phyloP scores from a whole-genome alignment of 164 flowering plant species.

The Pachysandra terminalis region DNA sequence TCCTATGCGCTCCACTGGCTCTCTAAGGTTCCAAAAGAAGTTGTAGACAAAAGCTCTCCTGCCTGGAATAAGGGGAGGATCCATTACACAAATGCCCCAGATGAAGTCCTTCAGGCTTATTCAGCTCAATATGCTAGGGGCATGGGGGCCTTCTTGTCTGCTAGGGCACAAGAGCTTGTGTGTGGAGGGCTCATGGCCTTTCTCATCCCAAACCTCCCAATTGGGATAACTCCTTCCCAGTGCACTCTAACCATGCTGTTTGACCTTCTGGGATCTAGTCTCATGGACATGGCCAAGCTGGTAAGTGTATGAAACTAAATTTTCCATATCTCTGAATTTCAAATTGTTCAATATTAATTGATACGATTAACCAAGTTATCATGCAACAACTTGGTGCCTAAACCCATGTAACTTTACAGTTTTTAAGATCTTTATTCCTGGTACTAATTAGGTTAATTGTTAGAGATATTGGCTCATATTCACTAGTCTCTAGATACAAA shows the following conservation, averaged over 20 bases:
- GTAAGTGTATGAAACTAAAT: not conserved
- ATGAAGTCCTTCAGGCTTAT: conserved; percentile 26
- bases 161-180: conserved; percentile 29
- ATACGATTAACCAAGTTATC: no score
- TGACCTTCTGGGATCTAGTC: conserved; percentile 10
- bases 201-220: not conserved
- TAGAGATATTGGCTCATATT: no score
- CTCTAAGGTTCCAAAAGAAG: not conserved
- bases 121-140: conserved; percentile 18
- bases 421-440: no score
- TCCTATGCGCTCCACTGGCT: conserved; percentile 24
- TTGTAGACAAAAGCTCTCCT: conserved; percentile 12
- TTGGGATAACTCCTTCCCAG: not conserved
- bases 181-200: conserved; percentile 28
- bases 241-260: not conserved
- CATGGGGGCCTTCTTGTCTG: conserved; percentile 16
- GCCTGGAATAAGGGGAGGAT: conserved; percentile 34
- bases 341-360: no score
- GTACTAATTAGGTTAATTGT: no score
- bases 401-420: no score
- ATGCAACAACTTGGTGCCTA: no score
- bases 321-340: no score
- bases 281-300: conserved; percentile 15
- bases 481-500: no score
- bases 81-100: conserved; percentile 4